Evolutionary conservation across 2,329 filamentous ascomycete genomes (phyloP), one percentile per base, ranked within the genome.

Genomic region (Botrytis deweyae): DNA sequence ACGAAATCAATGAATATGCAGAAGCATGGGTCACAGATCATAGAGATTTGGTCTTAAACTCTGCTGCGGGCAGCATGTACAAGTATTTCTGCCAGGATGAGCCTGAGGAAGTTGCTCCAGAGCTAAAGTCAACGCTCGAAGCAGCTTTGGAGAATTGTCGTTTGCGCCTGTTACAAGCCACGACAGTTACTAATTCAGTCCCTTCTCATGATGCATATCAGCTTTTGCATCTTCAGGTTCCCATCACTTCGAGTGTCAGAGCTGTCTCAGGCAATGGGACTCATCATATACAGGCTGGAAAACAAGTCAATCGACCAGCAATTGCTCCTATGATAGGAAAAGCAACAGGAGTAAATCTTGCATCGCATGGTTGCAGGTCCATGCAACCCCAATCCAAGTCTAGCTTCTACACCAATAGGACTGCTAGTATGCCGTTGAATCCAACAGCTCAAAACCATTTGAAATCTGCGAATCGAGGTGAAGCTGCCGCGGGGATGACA

Each of bases 1-100:
- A 40, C 5, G 63, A 75, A 68, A 76, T 80, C 58, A 62, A 76
- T 12, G n/a, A 61, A 6, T 78, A 74, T 40, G 77, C 74, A n/a
- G 38, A 40, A 22, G 67, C 75, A 16, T 79, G 78, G 78, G 58
- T 76, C 18, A 29, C 10, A n/a, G 29, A 44, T 4, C 63, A 74
- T 33, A 63, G 14, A 44, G 49, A 67, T 14, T 25, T 36, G 16
- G 46, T 70, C 7, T 64, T 70, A 9, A 70, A 52, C 29, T 33
- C 44, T 59, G 59, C 33, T n/a, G 25, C 59, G 1, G 71, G 62
- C n/a, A 55, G 55, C 33, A 61, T 74, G 52, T 63, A 61, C 59
- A 18, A 38, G 5, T 25, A 70, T 61, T 70, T 74, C 18, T 69
- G 52, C 33, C 22, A 18, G 14, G 4, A 20, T 20, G 64, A 73